Evolutionary conservation across 495 filamentous ascomycete species (phyloP), one percentile per base, ranked within the genome.

Genomic region (Neurospora sp.): DNA sequence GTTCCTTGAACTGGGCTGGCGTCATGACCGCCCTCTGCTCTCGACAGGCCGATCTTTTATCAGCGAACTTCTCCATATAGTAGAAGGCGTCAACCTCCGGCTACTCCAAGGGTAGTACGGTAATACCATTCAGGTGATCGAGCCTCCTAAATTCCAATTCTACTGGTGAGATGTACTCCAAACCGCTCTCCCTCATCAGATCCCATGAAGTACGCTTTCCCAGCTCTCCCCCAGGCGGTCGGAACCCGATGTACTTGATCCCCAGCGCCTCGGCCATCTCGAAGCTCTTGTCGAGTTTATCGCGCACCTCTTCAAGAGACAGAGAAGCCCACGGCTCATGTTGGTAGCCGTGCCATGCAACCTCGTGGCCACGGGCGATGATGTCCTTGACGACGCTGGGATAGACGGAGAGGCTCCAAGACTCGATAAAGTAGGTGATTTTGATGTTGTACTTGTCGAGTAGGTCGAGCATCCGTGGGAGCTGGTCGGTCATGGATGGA

Each of bases 261-360:
- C 72, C 72, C 6, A 38, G 40, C 45, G 68, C 40, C 9, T 10
- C 35, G 1, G 76, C 75, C 3, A 48, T 76, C 10, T 20, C 41
- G 48, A 77, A 79, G 40, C 77, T 80, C 71, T 73, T 76, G n/a
- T 59, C 16, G 42, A 81, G 77, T 41, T 74, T 78, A 10, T 45
- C 17, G 38, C 20, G 12, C 70, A 80, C 78, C 35, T 71, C 71
- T 4, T 48, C 70, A 12, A n/a, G 71, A 3, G 68, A 71, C 12
- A 80, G 71, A 9, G 40, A 31, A 35, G 39, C 68, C 79, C 79
- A 81, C 2, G 73, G 69, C 40, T 82, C 80, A 42, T 82, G 80
- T 72, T 80, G 80, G 53, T 59, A 79, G 12, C 78, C 78, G n/a
- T 82, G 80, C 80, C 78, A 82, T 1, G 78, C 80, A 3, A 81